Percentiles rank a stretch among this genome's conserved stretches.
Evolutionary conservation across 2,329 filamentous ascomycete species (phyloP).

Genomic region (Cladophialophora exuberans): DNA sequence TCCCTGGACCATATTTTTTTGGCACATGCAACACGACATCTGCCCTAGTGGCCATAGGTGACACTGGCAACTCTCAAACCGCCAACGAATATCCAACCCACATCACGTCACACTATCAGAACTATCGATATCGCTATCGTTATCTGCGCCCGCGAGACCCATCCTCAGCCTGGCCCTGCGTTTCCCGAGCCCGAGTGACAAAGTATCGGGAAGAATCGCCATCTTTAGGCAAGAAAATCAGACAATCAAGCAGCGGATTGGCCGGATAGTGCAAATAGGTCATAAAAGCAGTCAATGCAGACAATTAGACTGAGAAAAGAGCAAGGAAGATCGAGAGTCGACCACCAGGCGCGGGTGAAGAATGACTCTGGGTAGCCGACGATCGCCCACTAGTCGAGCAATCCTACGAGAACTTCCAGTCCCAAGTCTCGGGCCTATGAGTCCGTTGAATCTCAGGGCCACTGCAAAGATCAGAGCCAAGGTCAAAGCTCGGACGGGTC

Average conservation of each 20-base stretch:
- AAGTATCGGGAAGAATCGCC: conserved; percentile 12
- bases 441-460: conserved; percentile 10
- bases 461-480: conserved; percentile 18
- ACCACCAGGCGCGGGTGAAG: conserved; percentile 2
- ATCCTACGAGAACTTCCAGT: conserved; percentile 23
- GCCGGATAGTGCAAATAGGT: not conserved
- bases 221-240: not conserved
- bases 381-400: conserved; percentile 16
- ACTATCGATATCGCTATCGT: conserved; percentile 4
- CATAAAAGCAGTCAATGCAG: not conserved
- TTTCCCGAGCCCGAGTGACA: conserved; percentile 10
- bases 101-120: conserved; percentile 9
- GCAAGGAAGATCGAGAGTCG: not conserved
- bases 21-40: not conserved
- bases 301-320: not conserved
- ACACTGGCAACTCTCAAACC: not conserved
- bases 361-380: conserved; percentile 24
- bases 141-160: not conserved
- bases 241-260: not conserved
- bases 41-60: not conserved
- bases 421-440: conserved; percentile 8
- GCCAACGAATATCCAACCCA: not conserved
- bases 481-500: conserved; percentile 8
- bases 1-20: not conserved
- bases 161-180: conserved; percentile 4